phyloP scores from a whole-genome alignment of 257 asterid species.

The Solanum medicagineum region DNA sequence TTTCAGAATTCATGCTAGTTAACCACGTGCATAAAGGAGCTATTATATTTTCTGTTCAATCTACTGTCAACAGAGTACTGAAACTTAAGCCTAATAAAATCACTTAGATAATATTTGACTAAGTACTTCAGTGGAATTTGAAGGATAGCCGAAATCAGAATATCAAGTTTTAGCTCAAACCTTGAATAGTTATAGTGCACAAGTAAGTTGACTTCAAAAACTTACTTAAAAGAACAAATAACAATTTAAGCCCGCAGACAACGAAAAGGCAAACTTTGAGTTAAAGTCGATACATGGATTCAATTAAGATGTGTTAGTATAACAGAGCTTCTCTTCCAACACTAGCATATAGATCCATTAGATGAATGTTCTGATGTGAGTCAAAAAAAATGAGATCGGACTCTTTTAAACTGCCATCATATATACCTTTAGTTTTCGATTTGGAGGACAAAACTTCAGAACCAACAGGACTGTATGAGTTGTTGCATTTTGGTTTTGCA shows the following conservation, averaged over 20 bases:
- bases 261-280: neutral
- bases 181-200: neutral
- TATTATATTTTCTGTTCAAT: neutral
- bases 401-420: neutral
- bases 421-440: conserved; percentile 2
- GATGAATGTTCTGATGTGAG: neutral
- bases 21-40: neutral
- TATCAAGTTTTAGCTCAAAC: neutral
- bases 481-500: neutral
- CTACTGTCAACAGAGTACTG: neutral
- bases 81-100: neutral
- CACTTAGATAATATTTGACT: neutral
- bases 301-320: neutral
- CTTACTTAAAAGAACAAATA: neutral
- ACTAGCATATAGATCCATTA: neutral
- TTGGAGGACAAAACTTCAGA: conserved; percentile 5
- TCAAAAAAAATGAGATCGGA: neutral
- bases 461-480: neutral
- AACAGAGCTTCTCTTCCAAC: neutral
- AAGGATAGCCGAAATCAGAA: neutral
- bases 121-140: neutral
- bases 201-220: neutral
- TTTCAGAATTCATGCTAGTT: neutral
- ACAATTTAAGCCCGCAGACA: neutral
- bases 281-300: neutral